These are phyloP conservation scores for Mimosa bimucronata DNA, from an alignment of 306 rosid species.

Conservation along the genomic window DNA sequence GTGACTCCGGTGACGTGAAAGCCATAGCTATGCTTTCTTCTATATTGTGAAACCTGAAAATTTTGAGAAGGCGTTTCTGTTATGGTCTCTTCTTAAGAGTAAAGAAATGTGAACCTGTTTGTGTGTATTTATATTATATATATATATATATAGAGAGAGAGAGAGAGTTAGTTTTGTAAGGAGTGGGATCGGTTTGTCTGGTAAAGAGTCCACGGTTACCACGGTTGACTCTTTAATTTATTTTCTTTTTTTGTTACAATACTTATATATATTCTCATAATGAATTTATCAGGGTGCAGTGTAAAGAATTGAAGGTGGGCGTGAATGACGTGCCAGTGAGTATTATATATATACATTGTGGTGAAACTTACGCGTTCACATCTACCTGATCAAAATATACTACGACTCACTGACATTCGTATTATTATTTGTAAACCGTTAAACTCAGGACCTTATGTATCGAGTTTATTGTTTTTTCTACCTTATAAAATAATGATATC, in stretches of 20 bases:
- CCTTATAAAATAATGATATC: too few relatives aligned
- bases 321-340: neutral
- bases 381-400: too few relatives aligned
- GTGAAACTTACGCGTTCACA: too few relatives aligned
- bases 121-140: too few relatives aligned
- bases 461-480: too few relatives aligned
- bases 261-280: neutral
- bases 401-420: too few relatives aligned
- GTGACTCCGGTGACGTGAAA: conserved; percentile 31
- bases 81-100: neutral
- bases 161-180: neutral
- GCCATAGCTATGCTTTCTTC: conserved; percentile 21
- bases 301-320: neutral
- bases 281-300: neutral
- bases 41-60: neutral
- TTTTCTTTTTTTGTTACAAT: neutral
- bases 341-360: too few relatives aligned
- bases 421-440: too few relatives aligned
- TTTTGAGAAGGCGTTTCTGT: neutral
- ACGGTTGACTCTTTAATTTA: conserved; percentile 30
- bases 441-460: too few relatives aligned
- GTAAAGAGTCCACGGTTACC: conserved; percentile 39
- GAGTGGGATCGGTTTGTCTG: conserved; percentile 19
- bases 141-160: conserved; percentile 18
- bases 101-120: neutral